Evolutionary conservation across 306 rosid species (phyloP).

Genomic region (Glycine latifolia): DNA sequence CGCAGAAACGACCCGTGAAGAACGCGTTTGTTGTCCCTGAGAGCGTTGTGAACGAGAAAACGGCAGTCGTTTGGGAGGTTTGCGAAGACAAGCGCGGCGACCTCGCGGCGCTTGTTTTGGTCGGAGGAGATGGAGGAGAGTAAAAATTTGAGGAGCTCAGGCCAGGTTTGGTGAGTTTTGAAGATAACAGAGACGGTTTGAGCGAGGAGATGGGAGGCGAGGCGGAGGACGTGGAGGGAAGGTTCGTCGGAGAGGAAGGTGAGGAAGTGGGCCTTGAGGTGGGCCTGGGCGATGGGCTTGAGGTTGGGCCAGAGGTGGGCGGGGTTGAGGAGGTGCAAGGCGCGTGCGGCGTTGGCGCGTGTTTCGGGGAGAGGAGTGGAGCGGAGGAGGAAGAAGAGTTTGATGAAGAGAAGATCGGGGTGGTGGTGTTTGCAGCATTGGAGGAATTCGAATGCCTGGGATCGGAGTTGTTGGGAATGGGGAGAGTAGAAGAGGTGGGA

Average conservation of each 20-base stretch:
- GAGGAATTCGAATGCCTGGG: conserved; percentile 44
- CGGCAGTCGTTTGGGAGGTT: conserved; percentile 28
- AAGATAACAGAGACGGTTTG: conserved; percentile 39
- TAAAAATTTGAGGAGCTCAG: conserved; percentile 39
- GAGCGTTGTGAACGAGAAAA: neutral
- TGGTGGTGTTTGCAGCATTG: conserved; percentile 50
- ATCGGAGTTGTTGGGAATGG: neutral
- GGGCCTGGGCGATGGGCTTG: conserved; percentile 39
- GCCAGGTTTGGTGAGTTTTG: conserved; percentile 38
- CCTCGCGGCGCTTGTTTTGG: conserved; percentile 36
- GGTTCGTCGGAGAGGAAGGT: conserved; percentile 37
- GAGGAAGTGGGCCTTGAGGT: conserved; percentile 45
- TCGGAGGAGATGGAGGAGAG: neutral
- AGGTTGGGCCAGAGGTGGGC: conserved; percentile 44
- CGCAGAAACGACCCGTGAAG: conserved; percentile 32
- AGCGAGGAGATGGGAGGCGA: conserved; percentile 34
- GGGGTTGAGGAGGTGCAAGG: conserved; percentile 31
- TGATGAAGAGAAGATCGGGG: conserved; percentile 54
- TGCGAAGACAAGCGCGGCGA: conserved; percentile 37
- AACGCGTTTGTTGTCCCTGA: neutral
- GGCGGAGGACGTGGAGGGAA: conserved; percentile 44
- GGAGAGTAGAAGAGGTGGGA: conserved; percentile 32
- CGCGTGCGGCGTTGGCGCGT: conserved; percentile 50
- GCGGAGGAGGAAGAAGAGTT: conserved; percentile 46
- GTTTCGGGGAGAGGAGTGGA: neutral